A percentile compares a stretch with the other conserved stretches of the same genome.
Evolutionary conservation across 805 yeast species (phyloP).

Genomic region (Starmerella floricola): DNA sequence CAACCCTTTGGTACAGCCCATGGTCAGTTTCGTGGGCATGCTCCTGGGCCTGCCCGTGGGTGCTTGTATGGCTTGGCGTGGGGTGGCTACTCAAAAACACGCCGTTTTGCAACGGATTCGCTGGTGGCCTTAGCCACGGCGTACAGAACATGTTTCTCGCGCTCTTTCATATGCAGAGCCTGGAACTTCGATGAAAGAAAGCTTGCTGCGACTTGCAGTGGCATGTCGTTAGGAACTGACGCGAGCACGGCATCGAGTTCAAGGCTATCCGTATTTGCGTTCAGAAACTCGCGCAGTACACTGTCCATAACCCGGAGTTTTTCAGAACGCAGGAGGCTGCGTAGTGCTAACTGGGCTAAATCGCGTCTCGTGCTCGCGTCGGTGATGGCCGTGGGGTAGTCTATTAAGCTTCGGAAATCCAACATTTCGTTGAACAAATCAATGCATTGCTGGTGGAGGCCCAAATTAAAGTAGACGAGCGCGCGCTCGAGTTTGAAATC

Average conservation of each 20-base stretch:
- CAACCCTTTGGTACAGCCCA: no score
- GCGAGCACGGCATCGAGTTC: conserved; percentile 3
- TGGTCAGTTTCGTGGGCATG: no score
- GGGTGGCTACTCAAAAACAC: no score
- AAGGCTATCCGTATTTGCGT: background rate
- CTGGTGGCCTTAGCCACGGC: conserved; percentile 5
- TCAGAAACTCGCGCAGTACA: conserved; percentile 10
- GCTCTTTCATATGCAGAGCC: background rate
- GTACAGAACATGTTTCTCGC: background rate
- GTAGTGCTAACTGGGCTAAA: conserved; percentile 6
- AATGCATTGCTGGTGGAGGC: conserved; percentile 28
- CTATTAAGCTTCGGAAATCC: conserved; percentile 29
- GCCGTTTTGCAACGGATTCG: no score
- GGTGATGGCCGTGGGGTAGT: conserved; percentile 16
- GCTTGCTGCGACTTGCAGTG: conserved; percentile 7
- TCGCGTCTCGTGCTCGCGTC: conserved; percentile 3
- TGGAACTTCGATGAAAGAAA: conserved; percentile 1
- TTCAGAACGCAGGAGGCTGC: background rate
- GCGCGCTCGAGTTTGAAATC: conserved; percentile 28
- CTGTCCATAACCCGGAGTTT: background rate
- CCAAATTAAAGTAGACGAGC: conserved; percentile 26
- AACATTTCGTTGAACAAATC: conserved; percentile 25
- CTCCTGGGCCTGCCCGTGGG: no score
- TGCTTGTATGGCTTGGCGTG: no score
- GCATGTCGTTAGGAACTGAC: conserved; percentile 1